Evolutionary conservation across 345 rosid species (phyloP), one percentile per base, ranked within the genome.

Genomic region (Pugionium cornutum): DNA sequence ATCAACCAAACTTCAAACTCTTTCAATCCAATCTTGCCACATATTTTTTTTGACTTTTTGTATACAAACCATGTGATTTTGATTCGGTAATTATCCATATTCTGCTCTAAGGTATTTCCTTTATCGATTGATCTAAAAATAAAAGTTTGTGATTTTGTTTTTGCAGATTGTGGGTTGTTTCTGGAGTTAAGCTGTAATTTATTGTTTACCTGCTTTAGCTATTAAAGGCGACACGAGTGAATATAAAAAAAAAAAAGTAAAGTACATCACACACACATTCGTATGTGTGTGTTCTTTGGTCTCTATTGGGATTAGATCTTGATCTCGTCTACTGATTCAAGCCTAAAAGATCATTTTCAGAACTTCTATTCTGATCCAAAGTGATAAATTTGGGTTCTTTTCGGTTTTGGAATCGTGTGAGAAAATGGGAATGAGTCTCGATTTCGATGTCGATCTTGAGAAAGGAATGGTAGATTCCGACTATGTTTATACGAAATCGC

Each of bases 391-490:
- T 10, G 63, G 50, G 62, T 69, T 7, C 27, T 44, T 28, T 34
- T 50, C 25, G 3, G 53, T 25, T 25, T 75, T 58, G 25, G 8
- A 34, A 41, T 60, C 49, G 26, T 55, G 51, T 61, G 57, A 53
- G 4, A 68, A 29, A 33, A 73, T 69, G 54, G 78, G 64, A 53
- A 69, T 72, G 31, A 64, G 56, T 64, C 79, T 62, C 34, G 86
- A 75, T 66, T 67, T 80, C 39, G 86, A 81, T 31, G 78, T 83
- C 67, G 95, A 85, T 82, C 89, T 86, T 32, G 99, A 90, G 78
- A 78, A 70, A 59, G 96, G 95, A 46, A 50, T 64, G n/a, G 5
- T 59, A 1, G 69, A 64, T 73, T 67, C 60, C 68, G 75, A 58
- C 43, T 78, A 77, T 44, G 78, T 74, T 72, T 36, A 50, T 3